Evolutionary conservation across 2,329 filamentous ascomycete species (phyloP), one percentile per base, ranked within the genome.

Genomic region (Cladosporium cucumerinum): DNA sequence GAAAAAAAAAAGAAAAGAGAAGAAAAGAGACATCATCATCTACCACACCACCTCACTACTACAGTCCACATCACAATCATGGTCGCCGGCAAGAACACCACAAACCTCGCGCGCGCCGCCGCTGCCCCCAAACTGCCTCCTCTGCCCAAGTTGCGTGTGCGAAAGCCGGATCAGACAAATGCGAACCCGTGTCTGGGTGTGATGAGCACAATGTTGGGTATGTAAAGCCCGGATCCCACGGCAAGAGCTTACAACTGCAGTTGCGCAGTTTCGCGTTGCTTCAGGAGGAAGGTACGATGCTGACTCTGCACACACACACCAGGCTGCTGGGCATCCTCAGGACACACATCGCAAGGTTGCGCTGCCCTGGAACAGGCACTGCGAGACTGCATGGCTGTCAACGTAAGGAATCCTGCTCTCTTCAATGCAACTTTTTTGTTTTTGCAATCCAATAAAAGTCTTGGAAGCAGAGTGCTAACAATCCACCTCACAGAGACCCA

Each of bases 281-380:
- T n/a, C 18, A 14, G 6, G 12, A 21, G 5, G 18, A 54, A 23
- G 43, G 2, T n/a, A 48, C 6, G 12, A 51, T 48, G 30, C 63
- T 66, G 30, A 68, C 46, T 16, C 30, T 25, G 16, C 6, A 69
- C n/a, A 16, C 11, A 46, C 21, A 16, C 11, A 46, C 21, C 67
- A 94, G 91, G 90, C 68, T 95, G 91, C 79, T 95, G 91, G 91
- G 91, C 91, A 1, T 93, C 91, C 2, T 85, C 88, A 32, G 91
- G 91, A 57, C 89, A 89, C 78, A 89, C 78, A 23, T 76, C 82
- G n/a, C 81, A 84, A 73, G 86, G 84, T 48, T 89, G 87, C 71
- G 82, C 82, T 34, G 80, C 80, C 48, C 76, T 89, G 36, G 87
- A 89, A 74, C 81, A 86, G 71, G 83, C 86, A 73, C 76, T 89